Conservation (phyloP, 2,329 filamentous ascomycete species). For the Alternaria sp. region DNA sequence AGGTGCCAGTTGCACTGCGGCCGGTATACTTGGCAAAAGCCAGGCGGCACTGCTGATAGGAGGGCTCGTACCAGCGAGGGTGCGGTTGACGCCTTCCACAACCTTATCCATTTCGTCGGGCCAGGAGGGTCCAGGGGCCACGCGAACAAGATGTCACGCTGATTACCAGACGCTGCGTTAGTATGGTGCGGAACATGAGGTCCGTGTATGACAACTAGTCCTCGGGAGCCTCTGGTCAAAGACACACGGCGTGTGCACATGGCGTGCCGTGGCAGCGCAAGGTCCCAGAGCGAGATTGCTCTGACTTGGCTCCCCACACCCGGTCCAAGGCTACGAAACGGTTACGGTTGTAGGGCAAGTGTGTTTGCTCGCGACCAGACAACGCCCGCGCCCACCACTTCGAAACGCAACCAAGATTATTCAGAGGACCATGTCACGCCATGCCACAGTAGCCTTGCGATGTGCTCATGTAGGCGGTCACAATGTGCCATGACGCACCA, state of each 20-base stretch:
- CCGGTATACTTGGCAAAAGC: conserved; percentile 11
- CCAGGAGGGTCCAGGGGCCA: conserved; percentile 41
- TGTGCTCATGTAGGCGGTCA: conserved; percentile 25
- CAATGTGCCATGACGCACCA: conserved; percentile 20
- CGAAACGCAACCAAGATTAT: conserved; percentile 12
- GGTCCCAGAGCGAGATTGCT: conserved; percentile 16
- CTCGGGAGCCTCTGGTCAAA: conserved; percentile 18
- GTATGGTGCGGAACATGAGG: conserved; percentile 31
- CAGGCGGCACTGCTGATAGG: conserved; percentile 11
- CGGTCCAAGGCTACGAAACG: conserved; percentile 9
- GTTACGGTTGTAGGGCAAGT: conserved; percentile 6
- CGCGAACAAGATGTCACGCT: conserved; percentile 23
- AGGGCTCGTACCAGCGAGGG: conserved; percentile 19
- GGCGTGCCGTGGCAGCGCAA: conserved; percentile 2
- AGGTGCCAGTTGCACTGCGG: conserved; percentile 31
- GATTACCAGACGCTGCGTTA: conserved; percentile 22
- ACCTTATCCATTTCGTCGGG: conserved; percentile 45
- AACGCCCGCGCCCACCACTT: conserved; percentile 3
- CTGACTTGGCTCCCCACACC: conserved; percentile 5
- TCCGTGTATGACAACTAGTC: conserved; percentile 34
- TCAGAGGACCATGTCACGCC: conserved; percentile 3
- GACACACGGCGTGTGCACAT: conserved; percentile 8
- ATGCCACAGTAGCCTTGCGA: conserved; percentile 7
- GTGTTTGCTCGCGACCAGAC: conserved; percentile 9
- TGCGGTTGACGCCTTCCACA: conserved; percentile 37